phyloP scores from a whole-genome alignment of 2,329 filamentous ascomycete species.

The Thermomyces lanuginosus region DNA sequence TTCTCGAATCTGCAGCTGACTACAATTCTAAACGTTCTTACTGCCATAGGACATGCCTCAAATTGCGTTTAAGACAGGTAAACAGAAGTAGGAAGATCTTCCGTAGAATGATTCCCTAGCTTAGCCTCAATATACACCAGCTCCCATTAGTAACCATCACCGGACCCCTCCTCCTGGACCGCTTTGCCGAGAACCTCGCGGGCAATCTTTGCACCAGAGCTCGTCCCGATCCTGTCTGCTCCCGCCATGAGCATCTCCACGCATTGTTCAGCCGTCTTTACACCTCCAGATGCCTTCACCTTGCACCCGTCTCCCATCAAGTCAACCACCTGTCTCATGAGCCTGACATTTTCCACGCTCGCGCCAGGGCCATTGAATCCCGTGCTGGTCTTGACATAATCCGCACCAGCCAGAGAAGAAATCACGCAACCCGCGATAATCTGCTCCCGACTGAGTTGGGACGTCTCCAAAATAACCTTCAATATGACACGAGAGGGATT shows the following conservation, averaged over 20 bases:
- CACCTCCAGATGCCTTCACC: slow-evolving; percentile 44
- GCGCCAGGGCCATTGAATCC: slow-evolving; percentile 43
- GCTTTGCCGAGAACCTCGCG: slow-evolving; percentile 20
- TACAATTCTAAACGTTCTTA: too few relatives aligned
- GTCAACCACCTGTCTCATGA: slow-evolving; percentile 38
- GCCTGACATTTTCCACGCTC: slow-evolving; percentile 33
- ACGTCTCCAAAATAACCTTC: slow-evolving; percentile 46
- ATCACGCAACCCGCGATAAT: slow-evolving; percentile 39
- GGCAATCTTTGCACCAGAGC: slow-evolving; percentile 40
- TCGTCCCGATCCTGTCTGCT: slow-evolving; percentile 40
- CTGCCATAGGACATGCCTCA: too few relatives aligned
- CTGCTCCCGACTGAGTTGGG: slow-evolving; percentile 32
- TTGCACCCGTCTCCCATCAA: slow-evolving; percentile 26
- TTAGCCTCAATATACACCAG: too few relatives aligned
- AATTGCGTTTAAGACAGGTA: too few relatives aligned
- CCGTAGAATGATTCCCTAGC: too few relatives aligned
- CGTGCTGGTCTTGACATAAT: slow-evolving; percentile 46
- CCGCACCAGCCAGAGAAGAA: slow-evolving; percentile 36
- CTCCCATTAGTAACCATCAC: too few relatives aligned
- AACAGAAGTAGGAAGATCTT: too few relatives aligned
- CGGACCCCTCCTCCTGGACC: too few relatives aligned
- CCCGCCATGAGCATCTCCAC: slow-evolving; percentile 40
- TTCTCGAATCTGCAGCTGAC: too few relatives aligned
- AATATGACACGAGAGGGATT: slow-evolving; percentile 26
- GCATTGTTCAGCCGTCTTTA: slow-evolving; percentile 35